Evolutionary conservation across 495 filamentous ascomycete species (phyloP), one percentile per base, ranked within the genome.

Genomic region (Aspergillus steynii): DNA sequence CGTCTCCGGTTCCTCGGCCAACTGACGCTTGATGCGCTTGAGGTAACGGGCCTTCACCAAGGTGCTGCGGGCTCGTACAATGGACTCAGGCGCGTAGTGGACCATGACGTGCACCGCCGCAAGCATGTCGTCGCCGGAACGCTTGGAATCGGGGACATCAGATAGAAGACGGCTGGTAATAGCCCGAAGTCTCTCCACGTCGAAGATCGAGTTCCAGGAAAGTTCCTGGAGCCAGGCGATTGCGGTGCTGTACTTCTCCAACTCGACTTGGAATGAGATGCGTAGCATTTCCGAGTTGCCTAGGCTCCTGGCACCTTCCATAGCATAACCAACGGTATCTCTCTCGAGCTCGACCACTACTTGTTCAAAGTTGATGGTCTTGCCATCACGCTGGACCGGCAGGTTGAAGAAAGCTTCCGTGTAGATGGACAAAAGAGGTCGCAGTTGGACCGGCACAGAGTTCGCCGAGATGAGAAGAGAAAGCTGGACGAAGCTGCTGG

Each of bases 361-460:
- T 53, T 96, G 81, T 67, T 98, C 96, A 69, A 97, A 99, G 61
- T 90, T 86, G 15, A 99, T 76, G 9, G 80, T 83, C 68, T 91
- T 79, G 50, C 90, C 93, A 68, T 93, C 82, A n/a, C 85, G 86
- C 68, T 82, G 74, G 52, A 99, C 86, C 0, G 93, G 94, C 1
- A 92, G 90, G 68, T 90, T 92, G 80, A 98, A 99, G 81, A 97
- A 96, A 63, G 93, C 96, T 59, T 91, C 90, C 29, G 88, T 85
- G 70, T 93, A 98, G 27, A 98, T 80, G 1, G 90, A 79, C 14
- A 98, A 75, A 10, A 99, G 78, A 9, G 95, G 96, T 70, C 91
- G 90, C 54, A 89, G 80, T 58, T 90, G 81, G 4, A 88, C 79
- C 0, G 92, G 89, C 0, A 96, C 79, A 26, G 85, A 77, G 15